Evolutionary conservation across 345 rosid species (phyloP).

Genomic region (Cardiospermum halicacabum): DNA sequence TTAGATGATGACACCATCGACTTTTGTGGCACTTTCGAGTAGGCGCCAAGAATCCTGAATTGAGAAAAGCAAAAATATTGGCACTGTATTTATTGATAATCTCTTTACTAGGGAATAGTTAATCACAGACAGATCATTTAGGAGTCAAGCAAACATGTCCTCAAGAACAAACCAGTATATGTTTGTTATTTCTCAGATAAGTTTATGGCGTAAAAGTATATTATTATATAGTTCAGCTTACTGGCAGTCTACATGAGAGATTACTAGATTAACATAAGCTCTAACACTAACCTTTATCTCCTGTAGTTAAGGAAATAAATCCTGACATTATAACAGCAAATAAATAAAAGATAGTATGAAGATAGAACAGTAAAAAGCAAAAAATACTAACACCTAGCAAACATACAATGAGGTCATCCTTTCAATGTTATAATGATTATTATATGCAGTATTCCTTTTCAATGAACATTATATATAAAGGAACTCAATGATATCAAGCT

Average conservation of each 20-base stretch:
- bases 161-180: too few relatives aligned
- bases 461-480: background rate
- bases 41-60: constrained; percentile 79
- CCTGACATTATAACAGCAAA: too few relatives aligned
- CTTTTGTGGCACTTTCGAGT: constrained; percentile 78
- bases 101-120: background rate
- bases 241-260: too few relatives aligned
- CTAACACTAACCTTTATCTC: too few relatives aligned
- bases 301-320: too few relatives aligned
- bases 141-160: background rate
- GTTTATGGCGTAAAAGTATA: too few relatives aligned
- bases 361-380: too few relatives aligned
- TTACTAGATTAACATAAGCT: too few relatives aligned
- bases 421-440: background rate
- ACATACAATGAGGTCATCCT: background rate
- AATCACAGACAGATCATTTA: background rate
- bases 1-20: constrained; percentile 57
- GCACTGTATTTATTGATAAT: background rate
- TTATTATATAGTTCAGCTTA: too few relatives aligned
- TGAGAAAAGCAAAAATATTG: constrained; percentile 6
- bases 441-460: background rate
- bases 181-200: too few relatives aligned
- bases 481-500: background rate
- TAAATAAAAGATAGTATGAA: too few relatives aligned
- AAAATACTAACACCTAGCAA: too few relatives aligned